Base-by-base conservation (phyloP, 805 yeast species). In the Metschnikowia santaceciliae region DNA sequence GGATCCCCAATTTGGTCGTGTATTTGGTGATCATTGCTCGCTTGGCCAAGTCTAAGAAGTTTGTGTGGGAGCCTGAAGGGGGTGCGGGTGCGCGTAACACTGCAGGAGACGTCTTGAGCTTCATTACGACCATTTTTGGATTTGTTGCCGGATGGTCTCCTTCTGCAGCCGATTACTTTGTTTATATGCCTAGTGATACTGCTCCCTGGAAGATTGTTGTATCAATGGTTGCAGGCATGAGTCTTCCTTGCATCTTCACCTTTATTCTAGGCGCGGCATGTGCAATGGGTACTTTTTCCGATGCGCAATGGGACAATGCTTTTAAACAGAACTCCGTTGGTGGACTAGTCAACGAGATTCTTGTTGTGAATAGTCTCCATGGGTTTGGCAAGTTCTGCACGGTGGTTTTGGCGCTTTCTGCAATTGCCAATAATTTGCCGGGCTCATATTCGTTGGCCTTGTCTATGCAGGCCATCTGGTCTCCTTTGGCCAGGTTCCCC, bases 111-210 rank as follows among this genome's bases (percentile, higher is more conserved):
- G 70, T 67, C 6, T 58, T 68, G 35, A 58, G 65, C 23, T 68
- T 55, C 48, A 61, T 65, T 40, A 57, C 67, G 13, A 51, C 63
- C 23, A 55, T 68, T n/a, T 68, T 65, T 46, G 73, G 72, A 4
- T 66, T 66, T 41, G 61, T 59, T 22, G 65, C 70, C 5, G 71
- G 72, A 22, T 68, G 72, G 72, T 36, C 62, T 20, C 68, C 70
- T 32, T 62, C 63, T 3, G 65, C 70, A 4, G 70, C 71, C 13
- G 72, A 68, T 53, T 68, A 65, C 53, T 61, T 66, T 30, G 71
- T 68, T 8, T 68, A 68, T 47, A 65, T 64, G 65, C 66, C 69
- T 19, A 54, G 61, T 23, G 50, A 60, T 35, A 63, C 69, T 6
- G 51, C 62, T 6, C 56, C 62, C 4, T 61, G 65, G 65, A 68